Conservation (phyloP, 768 basidiomycete species). For the Termitomyces bulborhizus region DNA sequence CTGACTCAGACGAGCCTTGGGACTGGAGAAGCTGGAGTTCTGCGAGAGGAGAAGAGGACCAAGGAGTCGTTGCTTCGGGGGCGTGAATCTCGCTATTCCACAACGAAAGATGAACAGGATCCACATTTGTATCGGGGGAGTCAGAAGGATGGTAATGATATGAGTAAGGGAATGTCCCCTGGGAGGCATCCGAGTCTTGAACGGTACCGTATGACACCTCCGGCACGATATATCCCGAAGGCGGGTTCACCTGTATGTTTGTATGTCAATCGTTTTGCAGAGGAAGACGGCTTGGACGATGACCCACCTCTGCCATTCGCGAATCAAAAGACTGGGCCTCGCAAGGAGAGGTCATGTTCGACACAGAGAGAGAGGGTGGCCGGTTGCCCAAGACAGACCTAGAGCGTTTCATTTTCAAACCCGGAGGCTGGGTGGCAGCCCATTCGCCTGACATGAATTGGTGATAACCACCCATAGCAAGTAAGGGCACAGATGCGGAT, state of each 20-base stretch:
- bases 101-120: slow-evolving; percentile 24
- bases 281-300: neutral
- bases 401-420: slow-evolving; percentile 13
- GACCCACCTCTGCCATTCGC: slow-evolving; percentile 8
- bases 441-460: slow-evolving; percentile 3
- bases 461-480: slow-evolving; percentile 10
- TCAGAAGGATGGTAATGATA: slow-evolving; percentile 2
- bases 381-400: slow-evolving; percentile 12
- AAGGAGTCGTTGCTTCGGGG: slow-evolving; percentile 1
- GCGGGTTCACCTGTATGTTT: neutral
- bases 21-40: neutral
- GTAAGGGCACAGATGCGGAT: slow-evolving; percentile 27
- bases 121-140: slow-evolving; percentile 4
- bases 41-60: slow-evolving; percentile 6
- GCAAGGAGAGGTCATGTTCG: neutral
- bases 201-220: slow-evolving; percentile 11
- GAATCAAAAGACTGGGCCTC: slow-evolving; percentile 10
- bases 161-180: neutral
- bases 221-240: slow-evolving; percentile 2
- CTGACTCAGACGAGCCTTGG: neutral
- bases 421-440: slow-evolving; percentile 3
- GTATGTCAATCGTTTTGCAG: neutral
- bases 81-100: slow-evolving; percentile 29
- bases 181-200: slow-evolving; percentile 5
- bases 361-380: slow-evolving; percentile 1